Conservation (phyloP, 768 basidiomycete species). For the Piloderma croceum region DNA sequence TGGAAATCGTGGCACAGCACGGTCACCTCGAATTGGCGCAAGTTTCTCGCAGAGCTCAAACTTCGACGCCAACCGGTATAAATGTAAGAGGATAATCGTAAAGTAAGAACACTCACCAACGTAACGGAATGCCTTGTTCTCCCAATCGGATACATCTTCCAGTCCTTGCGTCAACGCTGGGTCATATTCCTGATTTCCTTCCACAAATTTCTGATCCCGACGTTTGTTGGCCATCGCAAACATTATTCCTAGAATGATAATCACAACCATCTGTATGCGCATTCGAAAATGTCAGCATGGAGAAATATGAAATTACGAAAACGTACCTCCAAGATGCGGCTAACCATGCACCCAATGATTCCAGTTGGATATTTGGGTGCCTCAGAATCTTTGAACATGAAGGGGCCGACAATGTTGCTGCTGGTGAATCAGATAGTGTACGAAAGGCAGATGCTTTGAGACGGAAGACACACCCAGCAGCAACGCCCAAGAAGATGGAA, state of each 20-base stretch:
- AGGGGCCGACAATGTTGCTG: constrained; percentile 16
- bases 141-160: too few species aligned
- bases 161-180: too few species aligned
- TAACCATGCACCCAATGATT: constrained; percentile 8
- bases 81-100: too few species aligned
- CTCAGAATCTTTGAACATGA: constrained; percentile 10
- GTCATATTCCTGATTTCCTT: too few species aligned
- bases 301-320: background rate
- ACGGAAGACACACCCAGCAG: background rate
- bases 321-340: background rate
- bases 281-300: background rate
- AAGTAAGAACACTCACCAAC: too few species aligned
- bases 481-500: background rate
- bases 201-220: too few species aligned
- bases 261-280: background rate
- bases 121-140: too few species aligned
- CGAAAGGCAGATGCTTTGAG: constrained; percentile 17
- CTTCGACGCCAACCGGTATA: too few species aligned
- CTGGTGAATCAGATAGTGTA: constrained; percentile 19
- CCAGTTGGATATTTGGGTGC: constrained; percentile 18
- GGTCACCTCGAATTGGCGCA: too few species aligned
- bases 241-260: constrained; percentile 1
- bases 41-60: too few species aligned
- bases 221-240: background rate
- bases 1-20: too few species aligned